Evolutionary conservation across 495 filamentous ascomycete genomes (phyloP).

Genomic region (Aspergillus kassunensis): DNA sequence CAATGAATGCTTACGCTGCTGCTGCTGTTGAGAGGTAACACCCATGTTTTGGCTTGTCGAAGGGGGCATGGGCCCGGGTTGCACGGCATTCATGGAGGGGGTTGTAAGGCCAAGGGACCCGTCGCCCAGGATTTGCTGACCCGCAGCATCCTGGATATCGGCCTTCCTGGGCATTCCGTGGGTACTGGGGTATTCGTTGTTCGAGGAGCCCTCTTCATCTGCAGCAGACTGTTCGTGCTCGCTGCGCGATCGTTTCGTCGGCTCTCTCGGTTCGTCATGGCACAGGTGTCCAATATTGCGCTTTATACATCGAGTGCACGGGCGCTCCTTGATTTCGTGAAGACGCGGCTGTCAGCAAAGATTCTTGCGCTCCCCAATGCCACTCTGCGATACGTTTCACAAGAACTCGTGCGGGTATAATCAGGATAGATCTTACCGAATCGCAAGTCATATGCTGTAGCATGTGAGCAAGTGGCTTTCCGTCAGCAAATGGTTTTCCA

Average conservation of each 20-base stretch:
- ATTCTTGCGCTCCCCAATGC: constrained; percentile 6
- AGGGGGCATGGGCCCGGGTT: constrained; percentile 30
- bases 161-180: constrained; percentile 39
- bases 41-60: constrained; percentile 43
- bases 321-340: constrained; percentile 68
- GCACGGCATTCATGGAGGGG: constrained; percentile 33
- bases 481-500: constrained; percentile 31
- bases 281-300: constrained; percentile 98
- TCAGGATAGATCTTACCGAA: constrained; percentile 71
- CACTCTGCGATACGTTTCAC: constrained; percentile 23
- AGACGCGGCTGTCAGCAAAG: constrained; percentile 25
- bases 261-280: constrained; percentile 92
- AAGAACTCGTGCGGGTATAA: constrained; percentile 26
- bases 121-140: constrained; percentile 39
- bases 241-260: constrained; percentile 69
- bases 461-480: constrained; percentile 33
- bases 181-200: constrained; percentile 38
- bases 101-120: constrained; percentile 32
- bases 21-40: constrained; percentile 70
- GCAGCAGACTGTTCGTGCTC: constrained; percentile 58
- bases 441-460: constrained; percentile 99
- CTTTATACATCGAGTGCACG: constrained; percentile 97
- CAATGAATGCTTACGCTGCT: constrained; percentile 63
- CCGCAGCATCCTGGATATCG: constrained; percentile 39
- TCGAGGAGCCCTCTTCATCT: constrained; percentile 55